Conservation (phyloP, 345 rosid genomes). For the Balakata baccata region DNA sequence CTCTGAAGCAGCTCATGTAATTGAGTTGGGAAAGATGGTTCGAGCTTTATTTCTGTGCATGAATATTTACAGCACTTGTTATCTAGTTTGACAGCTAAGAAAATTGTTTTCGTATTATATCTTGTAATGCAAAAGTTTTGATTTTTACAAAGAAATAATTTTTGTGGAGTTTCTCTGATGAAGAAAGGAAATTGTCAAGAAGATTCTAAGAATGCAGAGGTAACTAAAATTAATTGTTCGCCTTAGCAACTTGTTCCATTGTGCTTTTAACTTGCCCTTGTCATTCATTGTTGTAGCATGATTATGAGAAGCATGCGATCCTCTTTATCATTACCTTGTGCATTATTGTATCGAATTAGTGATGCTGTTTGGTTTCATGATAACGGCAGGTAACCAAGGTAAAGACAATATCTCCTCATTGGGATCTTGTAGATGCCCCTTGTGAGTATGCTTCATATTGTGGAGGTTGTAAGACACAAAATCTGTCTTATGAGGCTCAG, state of each 20-base stretch:
- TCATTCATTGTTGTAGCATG: background rate
- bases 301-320: background rate
- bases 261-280: background rate
- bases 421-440: constrained; percentile 78
- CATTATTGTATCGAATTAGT: background rate
- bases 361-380: constrained; percentile 7
- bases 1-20: too few relatives aligned
- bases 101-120: too few relatives aligned
- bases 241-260: background rate
- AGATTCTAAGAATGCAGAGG: background rate
- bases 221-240: too few relatives aligned
- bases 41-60: too few relatives aligned
- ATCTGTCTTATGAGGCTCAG: constrained; percentile 78
- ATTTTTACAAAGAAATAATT: too few relatives aligned
- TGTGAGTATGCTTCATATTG: constrained; percentile 82
- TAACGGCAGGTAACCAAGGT: constrained; percentile 58
- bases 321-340: background rate
- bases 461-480: constrained; percentile 90
- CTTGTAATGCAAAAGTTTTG: background rate
- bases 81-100: too few relatives aligned
- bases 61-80: too few relatives aligned
- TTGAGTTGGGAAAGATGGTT: too few relatives aligned
- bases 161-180: background rate
- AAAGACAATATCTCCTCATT: constrained; percentile 65
- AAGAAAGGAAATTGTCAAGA: background rate